phyloP scores from a whole-genome alignment of 176 grass and related monocot species.

The Oryza nivara region DNA sequence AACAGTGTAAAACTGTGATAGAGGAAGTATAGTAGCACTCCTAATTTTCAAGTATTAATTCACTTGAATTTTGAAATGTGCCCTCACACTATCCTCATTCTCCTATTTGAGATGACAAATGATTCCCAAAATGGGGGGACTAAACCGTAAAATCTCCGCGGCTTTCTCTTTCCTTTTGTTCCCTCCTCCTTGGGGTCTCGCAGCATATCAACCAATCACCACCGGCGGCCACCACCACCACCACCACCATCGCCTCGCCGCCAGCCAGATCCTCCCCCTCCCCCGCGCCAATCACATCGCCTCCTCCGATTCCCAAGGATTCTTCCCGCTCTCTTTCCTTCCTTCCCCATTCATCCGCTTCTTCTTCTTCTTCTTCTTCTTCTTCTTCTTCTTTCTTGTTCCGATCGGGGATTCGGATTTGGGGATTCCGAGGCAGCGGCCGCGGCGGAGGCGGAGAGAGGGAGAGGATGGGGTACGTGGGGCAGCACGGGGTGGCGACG shows the following conservation, averaged over 20 bases:
- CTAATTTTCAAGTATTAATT: too few species aligned
- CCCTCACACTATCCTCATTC: neutral
- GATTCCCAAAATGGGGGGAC: neutral
- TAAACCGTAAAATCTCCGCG: neutral
- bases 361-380: neutral
- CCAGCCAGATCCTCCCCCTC: conserved; percentile 19
- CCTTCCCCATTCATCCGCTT: neutral
- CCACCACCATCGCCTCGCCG: neutral
- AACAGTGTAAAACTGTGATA: too few species aligned
- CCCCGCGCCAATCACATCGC: conserved; percentile 40
- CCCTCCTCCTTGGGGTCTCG: neutral
- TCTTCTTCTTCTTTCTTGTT: neutral
- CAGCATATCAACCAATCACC: neutral
- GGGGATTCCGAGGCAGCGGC: neutral
- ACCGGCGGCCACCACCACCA: conserved; percentile 34
- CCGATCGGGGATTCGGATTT: conserved; percentile 15
- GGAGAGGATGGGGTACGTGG: conserved; percentile 75
- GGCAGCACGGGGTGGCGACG: conserved; percentile 79
- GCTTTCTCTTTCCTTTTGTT: neutral
- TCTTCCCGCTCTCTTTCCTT: neutral
- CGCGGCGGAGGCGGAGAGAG: neutral
- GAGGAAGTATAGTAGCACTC: too few species aligned
- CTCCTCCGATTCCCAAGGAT: neutral
- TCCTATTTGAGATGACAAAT: neutral
- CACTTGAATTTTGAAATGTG: too few species aligned